Evolutionary conservation across 1,139 yeast genomes (phyloP).

Genomic region (Saccharomyces uvarum): DNA sequence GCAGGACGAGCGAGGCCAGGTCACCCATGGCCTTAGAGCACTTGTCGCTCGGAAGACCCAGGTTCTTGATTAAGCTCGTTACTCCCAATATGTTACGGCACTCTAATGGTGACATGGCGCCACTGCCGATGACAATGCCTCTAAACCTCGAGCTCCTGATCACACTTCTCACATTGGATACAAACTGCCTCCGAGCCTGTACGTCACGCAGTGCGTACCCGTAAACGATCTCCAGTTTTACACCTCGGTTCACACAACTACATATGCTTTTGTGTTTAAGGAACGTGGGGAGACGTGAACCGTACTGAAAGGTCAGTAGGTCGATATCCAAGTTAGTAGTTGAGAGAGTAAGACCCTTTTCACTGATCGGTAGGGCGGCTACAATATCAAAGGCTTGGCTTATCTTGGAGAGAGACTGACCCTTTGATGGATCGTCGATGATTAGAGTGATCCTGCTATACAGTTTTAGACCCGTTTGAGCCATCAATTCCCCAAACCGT

Average conservation of each 20-base stretch:
- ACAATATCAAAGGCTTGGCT: conserved; percentile 66
- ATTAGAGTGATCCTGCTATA: conserved; percentile 68
- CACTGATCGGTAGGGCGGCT: conserved; percentile 74
- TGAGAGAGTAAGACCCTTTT: conserved; percentile 69
- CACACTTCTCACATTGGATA: conserved; percentile 65
- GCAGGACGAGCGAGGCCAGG: conserved; percentile 54
- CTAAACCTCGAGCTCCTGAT: conserved; percentile 76
- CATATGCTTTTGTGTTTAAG: conserved; percentile 79
- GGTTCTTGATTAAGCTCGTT: conserved; percentile 52
- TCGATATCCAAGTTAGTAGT: conserved; percentile 62
- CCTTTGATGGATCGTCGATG: conserved; percentile 70
- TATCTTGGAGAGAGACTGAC: conserved; percentile 59
- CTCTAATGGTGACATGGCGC: conserved; percentile 53
- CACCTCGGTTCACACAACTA: conserved; percentile 69
- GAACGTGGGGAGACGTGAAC: conserved; percentile 62
- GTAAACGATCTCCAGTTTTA: conserved; percentile 74
- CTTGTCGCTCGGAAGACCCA: conserved; percentile 52
- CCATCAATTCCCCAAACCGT: conserved; percentile 24
- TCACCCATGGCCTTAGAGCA: conserved; percentile 54
- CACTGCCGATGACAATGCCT: conserved; percentile 75
- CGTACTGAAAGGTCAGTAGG: conserved; percentile 63
- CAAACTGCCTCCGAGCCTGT: conserved; percentile 47
- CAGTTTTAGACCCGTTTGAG: conserved; percentile 42
- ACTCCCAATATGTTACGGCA: conserved; percentile 64
- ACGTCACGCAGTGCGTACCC: conserved; percentile 43